phyloP scores from a whole-genome alignment of 208 protist genomes.

The Trichomonas tenax region DNA sequence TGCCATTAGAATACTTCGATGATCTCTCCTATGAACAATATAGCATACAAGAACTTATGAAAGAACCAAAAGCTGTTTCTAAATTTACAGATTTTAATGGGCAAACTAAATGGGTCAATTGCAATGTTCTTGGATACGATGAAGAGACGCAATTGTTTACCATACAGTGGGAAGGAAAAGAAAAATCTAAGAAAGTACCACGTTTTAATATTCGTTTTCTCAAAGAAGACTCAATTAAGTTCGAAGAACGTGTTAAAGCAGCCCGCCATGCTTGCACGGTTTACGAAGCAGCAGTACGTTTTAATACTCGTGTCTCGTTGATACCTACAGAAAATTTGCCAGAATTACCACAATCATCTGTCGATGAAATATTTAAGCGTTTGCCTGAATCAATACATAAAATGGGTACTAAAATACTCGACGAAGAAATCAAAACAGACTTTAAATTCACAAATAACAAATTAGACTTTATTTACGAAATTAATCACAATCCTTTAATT shows the following conservation, averaged over 20 bases:
- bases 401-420: not conserved
- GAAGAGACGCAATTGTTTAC: not conserved
- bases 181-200: not conserved
- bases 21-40: not conserved
- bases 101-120: not conserved
- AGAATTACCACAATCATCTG: not conserved
- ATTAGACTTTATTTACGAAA: not conserved
- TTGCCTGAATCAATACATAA: not conserved
- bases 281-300: not conserved
- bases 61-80: not conserved
- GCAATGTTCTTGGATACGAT: not conserved
- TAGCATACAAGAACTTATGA: not conserved
- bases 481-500: constrained; percentile 5
- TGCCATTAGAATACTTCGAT: constrained; percentile 1
- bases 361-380: not conserved
- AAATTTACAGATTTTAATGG: not conserved
- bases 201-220: not conserved
- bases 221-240: not conserved
- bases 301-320: not conserved
- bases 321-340: not conserved
- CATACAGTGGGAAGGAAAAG: not conserved
- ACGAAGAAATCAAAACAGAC: not conserved
- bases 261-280: not conserved
- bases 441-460: not conserved
- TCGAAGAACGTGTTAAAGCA: not conserved